Percentiles rank a stretch among this genome's conserved stretches.
phyloP scores from a whole-genome alignment of 1,139 yeast genomes.

The Pneumocystis murina region DNA sequence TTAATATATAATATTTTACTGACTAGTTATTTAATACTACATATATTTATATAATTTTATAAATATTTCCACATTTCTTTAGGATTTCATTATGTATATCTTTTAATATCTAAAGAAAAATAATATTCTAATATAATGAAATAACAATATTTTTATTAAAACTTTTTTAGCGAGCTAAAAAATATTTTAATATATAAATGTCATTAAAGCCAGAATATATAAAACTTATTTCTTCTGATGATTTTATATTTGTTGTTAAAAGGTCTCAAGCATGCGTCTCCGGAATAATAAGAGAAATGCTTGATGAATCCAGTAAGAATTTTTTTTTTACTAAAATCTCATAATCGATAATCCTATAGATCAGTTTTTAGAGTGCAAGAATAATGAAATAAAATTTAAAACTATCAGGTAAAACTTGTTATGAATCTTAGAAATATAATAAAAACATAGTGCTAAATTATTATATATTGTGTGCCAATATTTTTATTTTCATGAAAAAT shows the following conservation, averaged over 20 bases:
- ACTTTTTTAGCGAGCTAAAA: neutral
- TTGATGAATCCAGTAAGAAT: conserved; percentile 18
- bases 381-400: conserved; percentile 12
- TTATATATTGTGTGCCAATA: conserved; percentile 77
- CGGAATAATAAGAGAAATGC: conserved; percentile 60
- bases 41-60: neutral
- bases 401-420: conserved; percentile 8
- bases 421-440: neutral
- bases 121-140: neutral
- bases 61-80: neutral
- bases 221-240: conserved; percentile 63
- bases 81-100: neutral
- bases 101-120: neutral
- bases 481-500: conserved; percentile 58
- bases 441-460: conserved; percentile 36
- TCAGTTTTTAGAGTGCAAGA: conserved; percentile 11
- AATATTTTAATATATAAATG: neutral
- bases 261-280: conserved; percentile 74
- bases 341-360: conserved; percentile 1
- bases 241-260: conserved; percentile 46
- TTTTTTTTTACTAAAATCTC: neutral
- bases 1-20: conserved; percentile 6
- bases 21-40: neutral
- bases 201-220: conserved; percentile 29
- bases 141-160: neutral